These are phyloP conservation scores for Westerdykella aurantiaca DNA, from an alignment of 2,329 filamentous ascomycete genomes.

Conservation along the genomic window DNA sequence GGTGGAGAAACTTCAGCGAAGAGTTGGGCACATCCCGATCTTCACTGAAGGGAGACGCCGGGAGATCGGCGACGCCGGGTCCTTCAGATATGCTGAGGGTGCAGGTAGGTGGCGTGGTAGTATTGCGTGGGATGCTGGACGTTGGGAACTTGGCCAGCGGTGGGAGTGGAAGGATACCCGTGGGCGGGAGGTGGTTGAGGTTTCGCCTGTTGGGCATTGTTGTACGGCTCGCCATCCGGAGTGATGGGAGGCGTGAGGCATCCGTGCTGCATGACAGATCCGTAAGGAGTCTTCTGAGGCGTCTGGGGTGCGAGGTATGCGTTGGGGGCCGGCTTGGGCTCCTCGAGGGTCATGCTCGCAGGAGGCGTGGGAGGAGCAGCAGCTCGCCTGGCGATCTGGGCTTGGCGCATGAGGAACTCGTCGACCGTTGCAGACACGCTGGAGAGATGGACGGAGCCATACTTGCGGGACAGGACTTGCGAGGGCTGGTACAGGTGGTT, in stretches of 20 bases:
- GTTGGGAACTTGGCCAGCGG: constrained; percentile 27
- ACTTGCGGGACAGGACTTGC: constrained; percentile 62
- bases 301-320: constrained; percentile 64
- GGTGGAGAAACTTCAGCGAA: constrained; percentile 1
- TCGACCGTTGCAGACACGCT: constrained; percentile 60
- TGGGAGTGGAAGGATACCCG: constrained; percentile 36
- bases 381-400: constrained; percentile 45
- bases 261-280: constrained; percentile 60
- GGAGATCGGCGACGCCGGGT: background rate
- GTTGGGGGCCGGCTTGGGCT: constrained; percentile 42
- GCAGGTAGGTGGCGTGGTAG: constrained; percentile 32
- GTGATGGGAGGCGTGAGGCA: constrained; percentile 84
- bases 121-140: constrained; percentile 30
- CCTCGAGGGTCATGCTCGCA: constrained; percentile 47
- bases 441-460: constrained; percentile 60
- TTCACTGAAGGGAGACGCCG: background rate
- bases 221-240: constrained; percentile 54
- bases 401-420: constrained; percentile 57
- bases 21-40: background rate
- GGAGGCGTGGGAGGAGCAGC: constrained; percentile 54
- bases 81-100: constrained; percentile 27
- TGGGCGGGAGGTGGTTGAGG: constrained; percentile 16
- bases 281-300: constrained; percentile 68
- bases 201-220: constrained; percentile 25
- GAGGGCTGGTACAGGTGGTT: constrained; percentile 63